Evolutionary conservation across 768 basidiomycete species (phyloP).

Genomic region (Lactifluus piperatus): DNA sequence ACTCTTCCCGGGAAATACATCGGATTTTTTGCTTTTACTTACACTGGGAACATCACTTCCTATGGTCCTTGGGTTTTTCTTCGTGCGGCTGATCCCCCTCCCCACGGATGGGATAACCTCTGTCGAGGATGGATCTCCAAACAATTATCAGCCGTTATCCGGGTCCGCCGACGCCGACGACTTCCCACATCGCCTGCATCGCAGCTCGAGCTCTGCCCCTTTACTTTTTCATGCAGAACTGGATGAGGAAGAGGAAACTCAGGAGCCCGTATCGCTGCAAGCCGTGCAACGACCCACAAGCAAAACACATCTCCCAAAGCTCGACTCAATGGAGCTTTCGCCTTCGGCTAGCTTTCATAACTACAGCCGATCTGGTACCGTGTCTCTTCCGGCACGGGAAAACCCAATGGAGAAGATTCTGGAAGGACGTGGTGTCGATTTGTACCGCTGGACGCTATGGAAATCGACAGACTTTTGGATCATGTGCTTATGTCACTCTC

Average conservation of each 20-base stretch:
- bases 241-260: constrained; percentile 6
- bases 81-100: constrained; percentile 62
- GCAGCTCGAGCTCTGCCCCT: constrained; percentile 8
- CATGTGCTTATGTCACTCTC: constrained; percentile 43
- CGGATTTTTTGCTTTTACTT: constrained; percentile 66
- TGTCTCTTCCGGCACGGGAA: not conserved
- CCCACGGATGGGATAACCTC: constrained; percentile 28
- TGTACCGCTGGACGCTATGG: constrained; percentile 46
- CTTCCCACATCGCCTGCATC: not conserved
- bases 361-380: not conserved
- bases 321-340: constrained; percentile 7
- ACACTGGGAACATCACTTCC: constrained; percentile 71
- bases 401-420: constrained; percentile 1
- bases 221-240: constrained; percentile 4
- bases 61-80: constrained; percentile 69
- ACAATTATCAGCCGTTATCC: constrained; percentile 20
- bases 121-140: constrained; percentile 21
- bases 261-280: not conserved
- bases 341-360: not conserved
- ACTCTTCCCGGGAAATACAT: constrained; percentile 70
- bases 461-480: constrained; percentile 54
- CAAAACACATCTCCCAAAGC: not conserved
- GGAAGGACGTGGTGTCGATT: constrained; percentile 33
- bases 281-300: not conserved
- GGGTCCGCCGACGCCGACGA: constrained; percentile 15